A percentile compares a stretch with the other conserved stretches of the same genome.
Evolutionary conservation across 345 rosid species (phyloP).

Genomic region (Populus euphratica): DNA sequence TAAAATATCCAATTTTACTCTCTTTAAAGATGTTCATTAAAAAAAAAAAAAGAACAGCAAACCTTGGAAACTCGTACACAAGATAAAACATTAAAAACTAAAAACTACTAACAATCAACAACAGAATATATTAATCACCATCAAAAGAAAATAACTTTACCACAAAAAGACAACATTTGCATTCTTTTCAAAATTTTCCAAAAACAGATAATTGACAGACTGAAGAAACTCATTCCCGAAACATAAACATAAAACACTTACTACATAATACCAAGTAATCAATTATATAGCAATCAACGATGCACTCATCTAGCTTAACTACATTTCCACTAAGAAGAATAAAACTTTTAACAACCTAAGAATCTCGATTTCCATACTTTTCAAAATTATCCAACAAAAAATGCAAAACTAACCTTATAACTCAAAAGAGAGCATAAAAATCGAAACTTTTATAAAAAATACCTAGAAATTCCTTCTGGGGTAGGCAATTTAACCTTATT

Average conservation of each 20-base stretch:
- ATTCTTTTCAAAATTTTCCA: neutral
- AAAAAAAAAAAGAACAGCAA: neutral
- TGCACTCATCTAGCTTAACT: neutral
- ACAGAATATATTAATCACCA: neutral
- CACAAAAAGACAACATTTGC: neutral
- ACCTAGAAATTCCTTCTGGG: conserved; percentile 52
- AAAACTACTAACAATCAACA: neutral
- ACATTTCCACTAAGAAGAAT: neutral
- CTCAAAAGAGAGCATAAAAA: neutral
- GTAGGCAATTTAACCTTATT: conserved; percentile 30
- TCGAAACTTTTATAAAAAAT: neutral
- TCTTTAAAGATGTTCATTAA: too few relatives aligned
- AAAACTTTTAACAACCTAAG: neutral
- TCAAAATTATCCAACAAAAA: neutral
- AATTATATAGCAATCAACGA: neutral
- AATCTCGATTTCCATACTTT: neutral
- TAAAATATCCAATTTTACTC: neutral
- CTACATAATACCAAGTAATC: neutral
- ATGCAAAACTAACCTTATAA: neutral
- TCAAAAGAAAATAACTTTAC: neutral
- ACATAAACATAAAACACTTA: neutral
- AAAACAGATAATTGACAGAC: too few relatives aligned
- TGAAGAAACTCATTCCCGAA: neutral
- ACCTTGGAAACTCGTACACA: neutral
- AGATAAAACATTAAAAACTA: neutral